phyloP scores from a whole-genome alignment of 805 yeast genomes.

The Cyberlindnera sargentensis region DNA sequence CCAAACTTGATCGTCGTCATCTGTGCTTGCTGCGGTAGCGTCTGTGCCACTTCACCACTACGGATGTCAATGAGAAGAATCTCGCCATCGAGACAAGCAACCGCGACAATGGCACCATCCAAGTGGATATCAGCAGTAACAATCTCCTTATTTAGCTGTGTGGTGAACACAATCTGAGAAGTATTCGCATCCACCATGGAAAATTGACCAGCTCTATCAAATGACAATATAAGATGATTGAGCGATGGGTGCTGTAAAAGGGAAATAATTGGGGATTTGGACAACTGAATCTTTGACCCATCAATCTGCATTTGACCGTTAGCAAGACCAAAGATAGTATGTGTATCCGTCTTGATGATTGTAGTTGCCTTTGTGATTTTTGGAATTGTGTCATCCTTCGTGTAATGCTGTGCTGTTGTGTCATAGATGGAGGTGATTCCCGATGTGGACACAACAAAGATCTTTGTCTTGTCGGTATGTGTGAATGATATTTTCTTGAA shows the following conservation, averaged over 20 bases:
- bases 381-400: conserved; percentile 10
- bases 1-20: conserved; percentile 43
- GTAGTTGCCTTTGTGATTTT: conserved; percentile 10
- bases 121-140: conserved; percentile 28
- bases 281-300: conserved; percentile 3
- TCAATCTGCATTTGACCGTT: conserved; percentile 14
- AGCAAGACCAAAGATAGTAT: conserved; percentile 8
- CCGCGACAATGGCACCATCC: conserved; percentile 40
- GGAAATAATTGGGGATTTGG: conserved; percentile 12
- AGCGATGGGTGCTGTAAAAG: conserved; percentile 31
- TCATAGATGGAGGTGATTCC: conserved; percentile 13
- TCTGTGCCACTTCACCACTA: conserved; percentile 26
- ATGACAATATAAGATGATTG: conserved; percentile 22
- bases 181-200: conserved; percentile 8
- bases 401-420: conserved; percentile 1
- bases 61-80: conserved; percentile 30
- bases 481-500: conserved; percentile 10
- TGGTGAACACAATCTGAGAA: neutral
- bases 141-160: conserved; percentile 2
- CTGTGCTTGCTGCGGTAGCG: conserved; percentile 9
- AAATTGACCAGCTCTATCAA: conserved; percentile 25
- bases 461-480: neutral
- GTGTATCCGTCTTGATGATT: conserved; percentile 4
- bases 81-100: conserved; percentile 25
- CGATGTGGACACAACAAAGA: conserved; percentile 12